Evolutionary conservation across 805 yeast genomes (phyloP).

Genomic region (Schwanniomyces polymorphus): DNA sequence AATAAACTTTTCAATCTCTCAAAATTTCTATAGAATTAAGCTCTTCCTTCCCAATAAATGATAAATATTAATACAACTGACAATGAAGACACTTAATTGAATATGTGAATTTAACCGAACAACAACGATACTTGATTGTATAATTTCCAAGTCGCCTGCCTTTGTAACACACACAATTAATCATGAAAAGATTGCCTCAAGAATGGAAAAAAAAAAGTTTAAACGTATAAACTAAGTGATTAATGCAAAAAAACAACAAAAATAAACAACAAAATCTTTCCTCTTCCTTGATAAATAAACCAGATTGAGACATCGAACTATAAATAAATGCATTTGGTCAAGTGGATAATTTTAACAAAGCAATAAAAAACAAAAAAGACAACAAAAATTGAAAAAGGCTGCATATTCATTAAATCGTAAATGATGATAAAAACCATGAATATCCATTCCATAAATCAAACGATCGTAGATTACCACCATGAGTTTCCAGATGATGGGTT

Average conservation of each 20-base stretch:
- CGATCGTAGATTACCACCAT: conserved; percentile 35
- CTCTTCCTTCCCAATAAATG: conserved; percentile 10
- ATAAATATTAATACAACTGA: conserved; percentile 5
- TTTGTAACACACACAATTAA: conserved; percentile 6
- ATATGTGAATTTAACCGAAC: background rate
- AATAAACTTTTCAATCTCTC: conserved; percentile 12
- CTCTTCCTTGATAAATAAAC: conserved; percentile 16
- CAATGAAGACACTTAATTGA: conserved; percentile 3
- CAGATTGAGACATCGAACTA: conserved; percentile 26
- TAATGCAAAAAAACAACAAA: conserved; percentile 19
- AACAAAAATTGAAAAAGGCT: conserved; percentile 5
- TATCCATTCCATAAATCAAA: conserved; percentile 1
- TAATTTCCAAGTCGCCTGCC: too few relatives aligned
- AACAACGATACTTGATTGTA: background rate
- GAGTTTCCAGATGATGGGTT: conserved; percentile 36
- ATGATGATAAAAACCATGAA: background rate
- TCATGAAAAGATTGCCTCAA: conserved; percentile 12
- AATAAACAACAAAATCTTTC: conserved; percentile 15
- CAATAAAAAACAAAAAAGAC: conserved; percentile 4
- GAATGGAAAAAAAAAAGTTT: conserved; percentile 9
- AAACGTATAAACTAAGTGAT: conserved; percentile 22
- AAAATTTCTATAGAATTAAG: conserved; percentile 5
- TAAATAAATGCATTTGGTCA: conserved; percentile 12
- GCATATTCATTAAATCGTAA: conserved; percentile 5
- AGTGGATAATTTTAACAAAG: conserved; percentile 11